Percentiles rank a stretch among this genome's conserved stretches.
Evolutionary conservation across 2,329 filamentous ascomycete species (phyloP).

Genomic region (Monosporascus ibericus): DNA sequence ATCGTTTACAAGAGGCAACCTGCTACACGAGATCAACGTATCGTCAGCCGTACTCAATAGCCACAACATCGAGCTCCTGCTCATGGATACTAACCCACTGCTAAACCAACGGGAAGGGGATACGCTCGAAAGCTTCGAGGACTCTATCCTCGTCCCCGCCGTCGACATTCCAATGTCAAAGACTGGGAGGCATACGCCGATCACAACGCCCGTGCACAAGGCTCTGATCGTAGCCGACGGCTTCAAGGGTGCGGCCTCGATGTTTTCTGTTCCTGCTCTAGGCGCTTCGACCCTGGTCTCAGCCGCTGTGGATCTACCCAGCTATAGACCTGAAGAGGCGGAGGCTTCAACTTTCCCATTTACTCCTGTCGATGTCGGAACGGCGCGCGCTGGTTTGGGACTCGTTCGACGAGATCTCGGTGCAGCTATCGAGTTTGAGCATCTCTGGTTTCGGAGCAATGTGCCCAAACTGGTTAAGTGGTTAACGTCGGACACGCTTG

Average conservation of each 20-base stretch:
- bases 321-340: slow-evolving; percentile 30
- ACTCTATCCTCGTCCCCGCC: slow-evolving; percentile 68
- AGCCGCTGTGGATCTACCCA: slow-evolving; percentile 53
- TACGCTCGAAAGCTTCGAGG: slow-evolving; percentile 42
- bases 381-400: slow-evolving; percentile 56
- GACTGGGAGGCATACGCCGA: slow-evolving; percentile 57
- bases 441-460: slow-evolving; percentile 67
- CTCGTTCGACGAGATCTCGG: slow-evolving; percentile 63
- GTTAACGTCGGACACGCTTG: slow-evolving; percentile 47
- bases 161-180: slow-evolving; percentile 63
- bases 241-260: slow-evolving; percentile 57
- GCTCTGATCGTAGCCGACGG: slow-evolving; percentile 70
- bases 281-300: slow-evolving; percentile 37
- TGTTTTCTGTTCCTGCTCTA: slow-evolving; percentile 37
- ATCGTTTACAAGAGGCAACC: slow-evolving; percentile 32
- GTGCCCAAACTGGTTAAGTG: slow-evolving; percentile 60
- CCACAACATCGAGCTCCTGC: slow-evolving; percentile 58
- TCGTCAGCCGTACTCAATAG: slow-evolving; percentile 57
- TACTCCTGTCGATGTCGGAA: slow-evolving; percentile 55
- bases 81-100: slow-evolving; percentile 46
- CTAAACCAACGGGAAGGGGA: slow-evolving; percentile 34
- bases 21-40: slow-evolving; percentile 54
- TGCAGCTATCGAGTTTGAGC: slow-evolving; percentile 67
- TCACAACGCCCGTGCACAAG: slow-evolving; percentile 80
- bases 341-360: slow-evolving; percentile 37